A percentile compares a stretch with the other conserved stretches of the same genome.
These are phyloP conservation scores for Pholiota molesta DNA, from an alignment of 768 basidiomycete species.

Conservation along the genomic window DNA sequence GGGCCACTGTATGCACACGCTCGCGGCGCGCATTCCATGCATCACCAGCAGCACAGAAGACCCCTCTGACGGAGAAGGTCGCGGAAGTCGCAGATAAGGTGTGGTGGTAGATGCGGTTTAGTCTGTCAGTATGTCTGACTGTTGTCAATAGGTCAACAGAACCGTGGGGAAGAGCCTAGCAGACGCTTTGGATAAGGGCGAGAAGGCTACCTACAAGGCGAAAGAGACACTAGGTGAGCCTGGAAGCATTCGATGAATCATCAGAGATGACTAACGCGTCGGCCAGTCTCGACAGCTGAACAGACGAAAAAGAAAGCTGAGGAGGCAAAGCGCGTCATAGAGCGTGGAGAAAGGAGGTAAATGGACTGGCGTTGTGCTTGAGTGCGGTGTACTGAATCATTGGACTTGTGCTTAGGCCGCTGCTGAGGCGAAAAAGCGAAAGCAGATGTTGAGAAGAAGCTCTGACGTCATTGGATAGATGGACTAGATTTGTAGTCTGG, in stretches of 20 bases:
- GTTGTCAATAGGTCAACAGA: slow-evolving; percentile 41
- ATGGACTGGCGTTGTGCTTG: background rate
- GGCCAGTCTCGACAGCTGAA: slow-evolving; percentile 36
- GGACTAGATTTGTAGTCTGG: background rate
- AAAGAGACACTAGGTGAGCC: slow-evolving; percentile 45
- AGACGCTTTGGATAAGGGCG: slow-evolving; percentile 49
- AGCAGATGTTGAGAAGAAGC: slow-evolving; percentile 36
- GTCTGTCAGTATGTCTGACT: background rate
- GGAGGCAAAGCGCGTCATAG: background rate
- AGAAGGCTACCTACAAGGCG: slow-evolving; percentile 41
- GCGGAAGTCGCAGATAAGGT: slow-evolving; percentile 48
- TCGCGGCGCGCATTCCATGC: slow-evolving; percentile 31
- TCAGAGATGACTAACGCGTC: background rate
- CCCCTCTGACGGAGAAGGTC: slow-evolving; percentile 46
- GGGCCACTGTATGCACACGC: slow-evolving; percentile 3
- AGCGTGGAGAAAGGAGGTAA: slow-evolving; percentile 17
- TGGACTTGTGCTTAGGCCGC: slow-evolving; percentile 31
- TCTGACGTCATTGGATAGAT: slow-evolving; percentile 14
- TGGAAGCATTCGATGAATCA: background rate
- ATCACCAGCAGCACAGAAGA: slow-evolving; percentile 35
- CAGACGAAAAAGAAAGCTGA: slow-evolving; percentile 30
- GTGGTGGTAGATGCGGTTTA: background rate
- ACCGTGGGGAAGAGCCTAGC: slow-evolving; percentile 48
- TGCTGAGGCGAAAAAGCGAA: slow-evolving; percentile 37
- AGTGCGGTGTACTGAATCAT: background rate